phyloP scores from a whole-genome alignment of 192 early-diverging fungal species.

The Phycomyces blakesleeanus region DNA sequence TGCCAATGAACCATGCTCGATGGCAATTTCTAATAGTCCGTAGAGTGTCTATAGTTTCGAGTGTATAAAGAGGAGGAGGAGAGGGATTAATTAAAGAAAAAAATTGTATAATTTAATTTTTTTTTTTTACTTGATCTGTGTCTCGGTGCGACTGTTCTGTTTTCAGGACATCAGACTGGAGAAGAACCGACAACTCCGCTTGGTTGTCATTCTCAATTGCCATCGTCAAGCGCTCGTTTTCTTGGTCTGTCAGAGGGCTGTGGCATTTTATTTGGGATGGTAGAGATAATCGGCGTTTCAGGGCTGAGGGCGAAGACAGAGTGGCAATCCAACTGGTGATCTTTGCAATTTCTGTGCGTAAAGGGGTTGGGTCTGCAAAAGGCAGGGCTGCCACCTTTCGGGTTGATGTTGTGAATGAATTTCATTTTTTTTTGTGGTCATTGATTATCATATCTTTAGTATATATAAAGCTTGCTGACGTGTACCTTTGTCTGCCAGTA shows the following conservation, averaged over 20 bases:
- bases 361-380: slow-evolving; percentile 36
- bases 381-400: slow-evolving; percentile 37
- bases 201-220: neutral
- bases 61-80: too few species aligned
- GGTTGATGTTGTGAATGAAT: neutral
- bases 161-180: neutral
- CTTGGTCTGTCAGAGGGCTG: neutral
- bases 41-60: neutral
- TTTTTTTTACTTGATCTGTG: neutral
- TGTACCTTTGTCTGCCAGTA: slow-evolving; percentile 50
- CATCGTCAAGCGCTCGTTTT: neutral
- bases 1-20: slow-evolving; percentile 30
- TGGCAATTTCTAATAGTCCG: slow-evolving; percentile 27
- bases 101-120: neutral
- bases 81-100: too few species aligned
- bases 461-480: too few species aligned
- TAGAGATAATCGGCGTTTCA: neutral
- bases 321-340: slow-evolving; percentile 14
- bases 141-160: neutral
- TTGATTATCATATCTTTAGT: neutral
- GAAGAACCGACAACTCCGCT: neutral
- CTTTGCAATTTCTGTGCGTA: slow-evolving; percentile 16
- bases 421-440: neutral
- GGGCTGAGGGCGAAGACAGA: neutral
- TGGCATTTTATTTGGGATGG: neutral